These are phyloP conservation scores for Fonsecaea nubica DNA, from an alignment of 2,329 filamentous ascomycete genomes.

Conservation along the genomic window DNA sequence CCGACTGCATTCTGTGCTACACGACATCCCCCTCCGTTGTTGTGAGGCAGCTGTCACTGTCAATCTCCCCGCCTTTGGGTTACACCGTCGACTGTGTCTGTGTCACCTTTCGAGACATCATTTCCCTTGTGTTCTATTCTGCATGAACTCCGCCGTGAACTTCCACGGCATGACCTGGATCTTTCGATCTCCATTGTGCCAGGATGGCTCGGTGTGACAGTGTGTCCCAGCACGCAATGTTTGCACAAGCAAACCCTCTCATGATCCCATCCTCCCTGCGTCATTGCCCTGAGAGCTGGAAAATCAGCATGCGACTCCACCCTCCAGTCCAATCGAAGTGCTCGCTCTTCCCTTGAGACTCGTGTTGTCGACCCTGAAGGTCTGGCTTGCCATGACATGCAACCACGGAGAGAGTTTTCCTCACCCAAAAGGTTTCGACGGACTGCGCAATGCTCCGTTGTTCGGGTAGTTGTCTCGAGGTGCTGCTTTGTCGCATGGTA, in stretches of 20 bases:
- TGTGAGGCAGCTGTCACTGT: not conserved
- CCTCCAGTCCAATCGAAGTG: not conserved
- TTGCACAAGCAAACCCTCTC: not conserved
- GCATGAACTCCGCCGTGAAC: not conserved
- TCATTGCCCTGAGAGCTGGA: not conserved
- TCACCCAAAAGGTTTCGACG: not conserved
- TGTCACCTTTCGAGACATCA: not conserved
- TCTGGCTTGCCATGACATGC: not conserved
- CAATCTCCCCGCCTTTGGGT: not conserved
- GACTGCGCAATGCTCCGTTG: not conserved
- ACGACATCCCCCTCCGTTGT: constrained; percentile 1
- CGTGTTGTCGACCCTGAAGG: not conserved
- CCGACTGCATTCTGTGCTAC: not conserved
- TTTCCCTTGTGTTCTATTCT: not conserved
- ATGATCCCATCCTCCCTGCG: not conserved
- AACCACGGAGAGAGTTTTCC: not conserved
- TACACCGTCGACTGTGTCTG: not conserved
- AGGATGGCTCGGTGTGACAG: not conserved
- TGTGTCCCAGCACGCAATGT: not conserved
- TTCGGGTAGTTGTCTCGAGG: not conserved
- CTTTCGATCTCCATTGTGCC: not conserved
- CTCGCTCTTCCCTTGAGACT: not conserved
- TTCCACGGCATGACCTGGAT: not conserved
- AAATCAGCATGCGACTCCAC: not conserved
- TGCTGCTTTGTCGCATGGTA: not conserved